Evolutionary conservation across 148 eudicot species (phyloP).

Genomic region (Pharnaceum exiguum): DNA sequence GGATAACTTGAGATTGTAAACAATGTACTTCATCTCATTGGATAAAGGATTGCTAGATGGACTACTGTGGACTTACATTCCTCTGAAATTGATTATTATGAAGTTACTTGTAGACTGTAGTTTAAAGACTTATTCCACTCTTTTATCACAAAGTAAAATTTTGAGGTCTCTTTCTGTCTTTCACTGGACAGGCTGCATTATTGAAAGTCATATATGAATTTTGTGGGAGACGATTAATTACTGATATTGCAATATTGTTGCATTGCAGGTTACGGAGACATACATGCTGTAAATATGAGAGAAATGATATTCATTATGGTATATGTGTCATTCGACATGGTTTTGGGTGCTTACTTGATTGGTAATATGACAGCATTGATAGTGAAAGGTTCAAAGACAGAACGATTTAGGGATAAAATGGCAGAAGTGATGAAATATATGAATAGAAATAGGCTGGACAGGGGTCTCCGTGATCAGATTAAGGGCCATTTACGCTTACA

Average conservation of each 20-base stretch:
- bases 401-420: constrained; percentile 64
- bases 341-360: constrained; percentile 66
- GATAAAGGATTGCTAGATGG: too few species aligned
- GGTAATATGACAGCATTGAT: constrained; percentile 76
- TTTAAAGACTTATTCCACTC: too few species aligned
- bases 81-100: too few species aligned
- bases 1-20: too few species aligned
- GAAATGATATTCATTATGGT: constrained; percentile 79
- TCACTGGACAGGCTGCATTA: too few species aligned
- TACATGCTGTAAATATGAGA: constrained; percentile 72
- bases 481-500: constrained; percentile 65
- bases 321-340: constrained; percentile 73
- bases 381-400: constrained; percentile 72
- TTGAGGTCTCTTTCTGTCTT: too few species aligned
- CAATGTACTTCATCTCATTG: too few species aligned
- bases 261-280: constrained; percentile 67
- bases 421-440: constrained; percentile 60
- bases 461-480: constrained; percentile 58
- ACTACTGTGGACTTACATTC: too few species aligned
- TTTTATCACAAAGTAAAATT: too few species aligned
- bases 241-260: neutral
- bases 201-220: too few species aligned
- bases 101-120: too few species aligned
- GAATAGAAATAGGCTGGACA: constrained; percentile 57
- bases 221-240: neutral